Evolutionary conservation across 1,139 yeast genomes (phyloP).

Genomic region (Geotrichum carabidarum): DNA sequence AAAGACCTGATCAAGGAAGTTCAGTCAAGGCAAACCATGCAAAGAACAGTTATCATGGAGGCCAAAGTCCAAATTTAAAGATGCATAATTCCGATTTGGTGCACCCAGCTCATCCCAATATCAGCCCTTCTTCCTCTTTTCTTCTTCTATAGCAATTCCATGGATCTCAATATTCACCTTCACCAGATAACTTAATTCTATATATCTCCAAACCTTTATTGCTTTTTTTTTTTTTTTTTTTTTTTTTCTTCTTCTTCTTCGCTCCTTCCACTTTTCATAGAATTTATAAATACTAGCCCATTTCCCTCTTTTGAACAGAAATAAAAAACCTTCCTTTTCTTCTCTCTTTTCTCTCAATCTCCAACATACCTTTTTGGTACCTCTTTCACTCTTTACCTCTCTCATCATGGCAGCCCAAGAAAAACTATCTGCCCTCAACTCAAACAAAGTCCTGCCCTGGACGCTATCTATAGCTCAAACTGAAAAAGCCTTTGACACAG

Average conservation of each 20-base stretch:
- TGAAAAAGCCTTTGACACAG: constrained; percentile 37
- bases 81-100: no score
- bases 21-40: no score
- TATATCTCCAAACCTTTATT: no score
- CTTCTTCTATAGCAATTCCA: no score
- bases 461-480: constrained; percentile 23
- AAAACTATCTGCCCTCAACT: not conserved
- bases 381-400: not conserved
- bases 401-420: not conserved
- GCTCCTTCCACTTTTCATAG: not conserved
- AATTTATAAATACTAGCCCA: not conserved
- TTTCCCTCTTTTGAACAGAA: not conserved
- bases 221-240: not conserved
- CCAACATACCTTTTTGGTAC: not conserved
- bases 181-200: no score
- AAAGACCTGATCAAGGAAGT: no score
- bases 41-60: no score
- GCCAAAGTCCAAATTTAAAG: no score
- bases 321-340: not conserved
- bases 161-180: no score
- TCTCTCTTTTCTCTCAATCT: not conserved
- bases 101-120: no score
- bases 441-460: constrained; percentile 24
- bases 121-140: no score
- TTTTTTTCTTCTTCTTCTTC: not conserved